Conservation (phyloP, 306 rosid genomes). For the Mimosa bimucronata region DNA sequence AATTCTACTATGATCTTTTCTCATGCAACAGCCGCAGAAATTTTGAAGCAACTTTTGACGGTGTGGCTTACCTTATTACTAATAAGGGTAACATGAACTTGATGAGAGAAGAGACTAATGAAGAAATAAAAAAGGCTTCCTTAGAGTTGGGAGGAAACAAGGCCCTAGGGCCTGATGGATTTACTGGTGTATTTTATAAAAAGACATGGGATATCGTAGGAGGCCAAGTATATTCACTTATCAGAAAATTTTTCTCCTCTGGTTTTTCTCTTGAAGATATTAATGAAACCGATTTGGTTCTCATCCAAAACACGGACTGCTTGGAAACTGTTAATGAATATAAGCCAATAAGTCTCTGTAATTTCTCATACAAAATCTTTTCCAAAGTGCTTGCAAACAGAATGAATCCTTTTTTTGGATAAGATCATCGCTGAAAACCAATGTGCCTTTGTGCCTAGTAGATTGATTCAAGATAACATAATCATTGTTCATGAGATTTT, state of each 20-base stretch:
- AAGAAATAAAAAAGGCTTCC: not conserved
- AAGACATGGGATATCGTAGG: not conserved
- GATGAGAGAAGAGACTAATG: not conserved
- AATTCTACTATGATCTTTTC: no score
- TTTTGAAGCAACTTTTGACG: no score
- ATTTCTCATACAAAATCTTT: no score
- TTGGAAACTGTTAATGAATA: not conserved
- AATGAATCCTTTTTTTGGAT: no score
- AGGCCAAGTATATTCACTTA: no score
- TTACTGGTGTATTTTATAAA: not conserved
- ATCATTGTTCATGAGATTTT: not conserved
- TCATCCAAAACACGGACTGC: rapidly evolving
- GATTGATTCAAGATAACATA: not conserved
- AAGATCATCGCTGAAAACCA: not conserved
- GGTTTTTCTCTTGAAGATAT: no score
- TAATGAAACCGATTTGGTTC: no score
- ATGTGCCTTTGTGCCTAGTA: not conserved
- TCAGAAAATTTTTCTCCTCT: no score
- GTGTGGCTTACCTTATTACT: no score
- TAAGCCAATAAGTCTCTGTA: not conserved
- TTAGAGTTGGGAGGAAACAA: not conserved
- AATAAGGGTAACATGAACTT: not conserved
- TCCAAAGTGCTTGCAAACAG: not conserved
- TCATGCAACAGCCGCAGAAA: not conserved
- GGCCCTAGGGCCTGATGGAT: not conserved